These are phyloP conservation scores for Cicer judaicum DNA, from an alignment of 306 rosid species.

Conservation along the genomic window DNA sequence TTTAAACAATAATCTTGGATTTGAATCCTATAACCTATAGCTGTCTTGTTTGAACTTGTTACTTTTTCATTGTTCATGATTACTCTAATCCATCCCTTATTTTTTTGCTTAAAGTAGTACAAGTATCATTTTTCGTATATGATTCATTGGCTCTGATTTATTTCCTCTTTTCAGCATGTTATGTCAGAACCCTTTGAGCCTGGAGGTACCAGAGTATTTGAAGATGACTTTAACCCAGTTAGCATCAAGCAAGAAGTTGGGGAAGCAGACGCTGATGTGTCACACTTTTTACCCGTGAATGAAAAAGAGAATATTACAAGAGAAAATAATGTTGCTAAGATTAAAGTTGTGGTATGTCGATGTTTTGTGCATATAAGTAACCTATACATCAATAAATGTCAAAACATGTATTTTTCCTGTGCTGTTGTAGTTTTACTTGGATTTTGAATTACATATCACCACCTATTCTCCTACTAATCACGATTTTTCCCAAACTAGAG, in stretches of 20 bases:
- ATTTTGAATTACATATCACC: conserved; percentile 7
- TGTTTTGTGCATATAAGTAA: conserved; percentile 8
- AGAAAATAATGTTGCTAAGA: conserved; percentile 91
- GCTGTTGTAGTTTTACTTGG: background rate
- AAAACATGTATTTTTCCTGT: conserved; percentile 20
- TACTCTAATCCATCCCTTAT: conserved; percentile 27
- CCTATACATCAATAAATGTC: conserved; percentile 24
- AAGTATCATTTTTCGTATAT: conserved; percentile 8
- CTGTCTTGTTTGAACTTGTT: conserved; percentile 12
- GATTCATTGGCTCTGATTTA: conserved; percentile 42
- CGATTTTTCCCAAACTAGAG: background rate
- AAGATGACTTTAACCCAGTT: conserved; percentile 61
- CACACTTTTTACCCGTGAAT: conserved; percentile 53
- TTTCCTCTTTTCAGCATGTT: conserved; percentile 69
- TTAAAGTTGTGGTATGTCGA: conserved; percentile 96
- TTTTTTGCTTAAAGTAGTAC: conserved; percentile 12
- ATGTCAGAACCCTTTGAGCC: conserved; percentile 91
- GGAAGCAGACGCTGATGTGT: conserved; percentile 62
- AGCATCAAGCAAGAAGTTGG: conserved; percentile 63
- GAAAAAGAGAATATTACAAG: conserved; percentile 70
- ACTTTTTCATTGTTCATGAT: background rate
- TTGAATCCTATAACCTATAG: conserved; percentile 14
- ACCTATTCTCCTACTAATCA: conserved; percentile 9
- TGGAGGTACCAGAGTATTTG: conserved; percentile 66
- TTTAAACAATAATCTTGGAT: conserved; percentile 7